Evolutionary conservation across 352 stramenopile species (phyloP).

Genomic region (Phytophthora chlamydospora): DNA sequence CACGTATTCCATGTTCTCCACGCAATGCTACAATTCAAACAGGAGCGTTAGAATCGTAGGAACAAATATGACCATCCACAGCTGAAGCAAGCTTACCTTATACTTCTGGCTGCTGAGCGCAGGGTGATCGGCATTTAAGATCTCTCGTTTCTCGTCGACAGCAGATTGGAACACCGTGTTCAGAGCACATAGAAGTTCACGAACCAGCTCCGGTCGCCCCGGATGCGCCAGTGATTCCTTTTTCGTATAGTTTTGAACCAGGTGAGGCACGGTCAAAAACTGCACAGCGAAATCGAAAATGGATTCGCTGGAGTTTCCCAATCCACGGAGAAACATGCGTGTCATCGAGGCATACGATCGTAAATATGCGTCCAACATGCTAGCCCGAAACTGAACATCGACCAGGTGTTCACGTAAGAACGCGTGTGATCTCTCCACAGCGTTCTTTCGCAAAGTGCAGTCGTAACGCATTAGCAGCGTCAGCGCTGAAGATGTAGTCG

Average conservation of each 20-base stretch:
- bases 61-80: neutral
- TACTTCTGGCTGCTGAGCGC: slow-evolving; percentile 88
- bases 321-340: slow-evolving; percentile 73
- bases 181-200: slow-evolving; percentile 63
- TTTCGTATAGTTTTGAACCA: slow-evolving; percentile 80
- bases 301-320: slow-evolving; percentile 84
- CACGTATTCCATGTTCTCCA: slow-evolving; percentile 89
- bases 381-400: slow-evolving; percentile 67
- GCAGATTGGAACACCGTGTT: slow-evolving; percentile 69
- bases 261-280: slow-evolving; percentile 82
- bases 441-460: slow-evolving; percentile 63
- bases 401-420: slow-evolving; percentile 84
- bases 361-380: slow-evolving; percentile 81
- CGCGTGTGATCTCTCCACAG: slow-evolving; percentile 60
- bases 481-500: slow-evolving; percentile 40
- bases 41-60: neutral
- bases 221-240: slow-evolving; percentile 54
- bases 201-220: slow-evolving; percentile 65
- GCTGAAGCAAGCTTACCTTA: slow-evolving; percentile 54
- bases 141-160: slow-evolving; percentile 41
- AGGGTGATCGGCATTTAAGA: slow-evolving; percentile 77
- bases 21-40: slow-evolving; percentile 63
- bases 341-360: slow-evolving; percentile 77
- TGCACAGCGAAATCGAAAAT: slow-evolving; percentile 91
- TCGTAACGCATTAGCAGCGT: slow-evolving; percentile 74